Conservation (phyloP, 2,329 filamentous ascomycete species). For the Helminthosporium solani region DNA sequence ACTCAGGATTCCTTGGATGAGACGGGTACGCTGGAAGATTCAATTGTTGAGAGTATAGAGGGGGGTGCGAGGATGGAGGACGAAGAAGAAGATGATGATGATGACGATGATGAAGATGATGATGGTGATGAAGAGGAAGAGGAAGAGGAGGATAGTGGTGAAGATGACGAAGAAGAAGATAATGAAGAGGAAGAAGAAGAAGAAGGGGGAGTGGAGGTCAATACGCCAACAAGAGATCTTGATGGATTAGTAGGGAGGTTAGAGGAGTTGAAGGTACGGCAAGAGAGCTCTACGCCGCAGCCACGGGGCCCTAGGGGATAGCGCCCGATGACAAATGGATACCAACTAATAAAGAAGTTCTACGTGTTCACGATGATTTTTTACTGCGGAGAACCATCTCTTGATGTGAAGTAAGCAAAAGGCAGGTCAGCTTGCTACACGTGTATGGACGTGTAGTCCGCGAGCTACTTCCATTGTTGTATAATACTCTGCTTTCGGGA, state of each 20-base stretch:
- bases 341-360: too few species aligned
- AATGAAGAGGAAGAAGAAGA: neutral
- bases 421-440: too few species aligned
- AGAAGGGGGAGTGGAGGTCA: neutral
- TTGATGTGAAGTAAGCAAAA: too few species aligned
- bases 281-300: constrained; percentile 24
- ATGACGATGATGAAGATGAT: constrained; percentile 19
- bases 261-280: constrained; percentile 17
- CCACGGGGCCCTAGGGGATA: neutral
- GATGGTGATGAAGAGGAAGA: constrained; percentile 6
- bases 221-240: constrained; percentile 8
- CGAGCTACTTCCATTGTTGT: too few species aligned
- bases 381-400: too few species aligned
- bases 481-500: too few species aligned
- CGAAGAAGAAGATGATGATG: constrained; percentile 24
- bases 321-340: too few species aligned
- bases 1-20: constrained; percentile 53
- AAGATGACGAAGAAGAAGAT: neutral
- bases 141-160: neutral
- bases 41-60: constrained; percentile 25
- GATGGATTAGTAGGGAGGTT: constrained; percentile 14
- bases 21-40: constrained; percentile 47
- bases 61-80: constrained; percentile 21
- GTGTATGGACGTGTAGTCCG: too few species aligned
- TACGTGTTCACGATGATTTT: too few species aligned